Conservation (phyloP, 1,284 basidiomycete species). For the Puccinia hordei region DNA sequence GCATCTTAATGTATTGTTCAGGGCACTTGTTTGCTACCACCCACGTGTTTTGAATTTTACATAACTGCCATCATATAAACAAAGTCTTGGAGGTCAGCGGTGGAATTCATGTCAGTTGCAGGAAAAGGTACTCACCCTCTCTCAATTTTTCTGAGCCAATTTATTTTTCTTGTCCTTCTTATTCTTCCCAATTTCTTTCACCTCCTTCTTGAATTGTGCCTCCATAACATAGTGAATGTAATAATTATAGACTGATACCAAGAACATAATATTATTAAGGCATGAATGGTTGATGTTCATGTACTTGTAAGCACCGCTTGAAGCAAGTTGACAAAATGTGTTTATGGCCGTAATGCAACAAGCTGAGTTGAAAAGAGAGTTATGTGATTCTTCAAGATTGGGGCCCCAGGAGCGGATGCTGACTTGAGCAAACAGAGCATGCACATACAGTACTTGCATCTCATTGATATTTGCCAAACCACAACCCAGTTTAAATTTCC, state of each 20-base stretch:
- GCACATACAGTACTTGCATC: neutral
- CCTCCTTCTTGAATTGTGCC: neutral
- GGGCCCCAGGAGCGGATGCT: neutral
- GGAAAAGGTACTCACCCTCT: slow-evolving; percentile 14
- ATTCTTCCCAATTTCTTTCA: slow-evolving; percentile 13
- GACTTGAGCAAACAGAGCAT: neutral
- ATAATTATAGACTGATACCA: slow-evolving; percentile 8
- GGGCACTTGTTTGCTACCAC: neutral
- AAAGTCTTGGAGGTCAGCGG: neutral
- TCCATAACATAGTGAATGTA: slow-evolving; percentile 36
- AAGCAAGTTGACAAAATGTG: slow-evolving; percentile 15
- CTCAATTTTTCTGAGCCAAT: neutral
- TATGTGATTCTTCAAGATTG: slow-evolving; percentile 2
- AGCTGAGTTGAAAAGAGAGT: neutral
- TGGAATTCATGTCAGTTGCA: neutral
- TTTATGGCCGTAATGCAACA: neutral
- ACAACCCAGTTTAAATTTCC: neutral
- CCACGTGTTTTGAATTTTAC: neutral
- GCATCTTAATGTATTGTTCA: neutral
- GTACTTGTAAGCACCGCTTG: neutral
- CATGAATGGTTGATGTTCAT: slow-evolving; percentile 27
- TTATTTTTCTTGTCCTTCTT: slow-evolving; percentile 9
- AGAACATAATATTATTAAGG: neutral
- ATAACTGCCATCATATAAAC: neutral
- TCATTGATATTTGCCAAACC: neutral